Base-by-base conservation (phyloP, 768 basidiomycete genomes). In the Leucosporidium scottii region DNA sequence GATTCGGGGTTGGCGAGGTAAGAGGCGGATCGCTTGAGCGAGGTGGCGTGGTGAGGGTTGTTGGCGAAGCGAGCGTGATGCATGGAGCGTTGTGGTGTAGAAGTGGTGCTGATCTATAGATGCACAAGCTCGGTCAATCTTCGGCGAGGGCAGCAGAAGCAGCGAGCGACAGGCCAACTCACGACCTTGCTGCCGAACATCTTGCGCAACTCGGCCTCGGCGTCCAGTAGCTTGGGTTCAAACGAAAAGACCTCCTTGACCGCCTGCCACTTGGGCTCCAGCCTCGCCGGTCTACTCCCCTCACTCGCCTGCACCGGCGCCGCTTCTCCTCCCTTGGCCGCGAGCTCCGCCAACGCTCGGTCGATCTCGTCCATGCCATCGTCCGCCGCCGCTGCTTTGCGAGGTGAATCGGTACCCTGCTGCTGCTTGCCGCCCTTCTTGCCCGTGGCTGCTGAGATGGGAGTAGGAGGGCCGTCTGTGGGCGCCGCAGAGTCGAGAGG, bases 181-280 rank as follows among this genome's bases (percentile, higher is more conserved):
- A 97, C 84, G 65, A 96, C 93, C 74, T 87, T 89, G 25, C 90
- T 84, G 2, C 94, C 94, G 76, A 99, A 99, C 82, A 97, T 94
- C 70, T 86, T 87, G 64, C 89, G 86, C 79, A 98, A 84, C 76
- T 99, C 96, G 0, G 88, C 87, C 67, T 94, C 92, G 17, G 86
- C 82, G 70, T 98, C 92, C 21, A 99, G 85, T 73, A 91, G 83
- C 50, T 87, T 81, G 1, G 87, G 81, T 0, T 90, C 91, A n/a
- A 94, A 86, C 0, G 89, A 81, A 25, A 94, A 82, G 1, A 96
- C 84, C 12, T 66, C 62, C 62, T 69, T 70, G 31, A 72, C 59
- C 9, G 54, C 62, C 12, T 34, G 25, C 67, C 64, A 68, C 51
- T 61, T 66, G 3, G 67, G 71, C 4, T 72, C 67, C 13, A 68